Conservation (phyloP, 257 asterid species). For the Rubia yunnanensis region DNA sequence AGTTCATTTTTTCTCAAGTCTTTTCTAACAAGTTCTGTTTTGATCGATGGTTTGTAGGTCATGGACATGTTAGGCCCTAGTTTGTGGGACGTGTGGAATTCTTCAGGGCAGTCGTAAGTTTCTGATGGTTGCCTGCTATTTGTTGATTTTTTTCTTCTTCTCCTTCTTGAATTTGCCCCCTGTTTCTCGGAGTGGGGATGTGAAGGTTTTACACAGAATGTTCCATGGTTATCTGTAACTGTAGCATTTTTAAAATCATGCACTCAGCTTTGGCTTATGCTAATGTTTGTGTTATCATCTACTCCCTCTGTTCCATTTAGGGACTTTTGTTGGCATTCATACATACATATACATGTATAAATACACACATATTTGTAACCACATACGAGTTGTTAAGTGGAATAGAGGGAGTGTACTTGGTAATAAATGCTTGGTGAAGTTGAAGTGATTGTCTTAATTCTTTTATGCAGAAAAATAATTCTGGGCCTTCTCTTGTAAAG, state of each 20-base stretch:
- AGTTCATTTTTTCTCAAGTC: background rate
- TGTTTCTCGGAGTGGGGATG: too few relatives aligned
- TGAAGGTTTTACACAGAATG: too few relatives aligned
- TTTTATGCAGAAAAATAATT: too few relatives aligned
- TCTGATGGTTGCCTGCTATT: background rate
- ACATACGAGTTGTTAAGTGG: too few relatives aligned
- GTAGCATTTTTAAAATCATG: background rate
- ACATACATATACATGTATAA: too few relatives aligned
- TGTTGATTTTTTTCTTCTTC: background rate
- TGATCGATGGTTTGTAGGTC: conserved; percentile 26
- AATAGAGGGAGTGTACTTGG: background rate
- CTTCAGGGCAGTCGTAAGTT: conserved; percentile 44
- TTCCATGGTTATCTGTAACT: too few relatives aligned
- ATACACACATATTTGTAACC: too few relatives aligned
- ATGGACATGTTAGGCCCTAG: conserved; percentile 52
- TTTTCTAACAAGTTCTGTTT: background rate
- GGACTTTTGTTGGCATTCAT: too few relatives aligned
- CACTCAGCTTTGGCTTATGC: too few relatives aligned
- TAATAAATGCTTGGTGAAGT: background rate
- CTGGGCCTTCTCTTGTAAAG: background rate
- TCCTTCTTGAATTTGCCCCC: background rate
- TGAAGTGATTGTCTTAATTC: background rate
- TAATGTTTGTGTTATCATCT: too few relatives aligned
- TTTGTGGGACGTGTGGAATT: conserved; percentile 49
- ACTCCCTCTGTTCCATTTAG: too few relatives aligned